Evolutionary conservation across 2,329 filamentous ascomycete genomes (phyloP), one percentile per base, ranked within the genome.

Genomic region (Xylaria sp.): DNA sequence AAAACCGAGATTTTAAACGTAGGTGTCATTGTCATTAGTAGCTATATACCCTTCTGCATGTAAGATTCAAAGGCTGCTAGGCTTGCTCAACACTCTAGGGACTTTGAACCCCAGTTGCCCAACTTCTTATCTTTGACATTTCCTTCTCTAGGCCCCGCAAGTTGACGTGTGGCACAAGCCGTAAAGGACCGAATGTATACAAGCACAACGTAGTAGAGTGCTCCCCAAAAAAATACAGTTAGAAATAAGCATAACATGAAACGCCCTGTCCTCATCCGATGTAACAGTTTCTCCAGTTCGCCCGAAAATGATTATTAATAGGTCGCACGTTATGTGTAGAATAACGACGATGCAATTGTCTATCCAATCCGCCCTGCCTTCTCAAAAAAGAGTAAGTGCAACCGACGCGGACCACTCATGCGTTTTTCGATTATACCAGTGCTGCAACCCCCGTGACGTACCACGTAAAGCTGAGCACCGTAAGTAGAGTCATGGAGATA

Each of bases 391-490:
- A 31, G 29, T 31, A 46, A 3, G 31, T 15, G 27, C 17, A 49
- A 27, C 10, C n/a, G 41, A 21, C 37, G 19, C 3, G 23, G 25
- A 44, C 27, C 13, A 40, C 38, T 53, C 35, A 43, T 52, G 27
- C 5, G 49, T 27, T 15, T n/a, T 29, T 35, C 23, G 13, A 27
- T 58, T 70, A 74, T 54, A 72, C 43, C 23, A 79, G 71, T 35
- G 77, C 69, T 8, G 75, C 77, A 10, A 85, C 71, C 2, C 86
- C 85, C 23, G 78, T 78, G 37, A 87, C 84, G 67, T 88, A 88
- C 85, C 85, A 88, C 29, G 85, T 87, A 66, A 89, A 88, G 71
- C 83, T 85, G 29, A 85, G 65, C 3, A 88, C 76, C 1, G 86
- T 88, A 43, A 86, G 71, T 31, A 83, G 49, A 67, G 81, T 80